These are phyloP conservation scores for Plenodomus tracheiphilus DNA, from an alignment of 2,329 filamentous ascomycete genomes.

Conservation along the genomic window DNA sequence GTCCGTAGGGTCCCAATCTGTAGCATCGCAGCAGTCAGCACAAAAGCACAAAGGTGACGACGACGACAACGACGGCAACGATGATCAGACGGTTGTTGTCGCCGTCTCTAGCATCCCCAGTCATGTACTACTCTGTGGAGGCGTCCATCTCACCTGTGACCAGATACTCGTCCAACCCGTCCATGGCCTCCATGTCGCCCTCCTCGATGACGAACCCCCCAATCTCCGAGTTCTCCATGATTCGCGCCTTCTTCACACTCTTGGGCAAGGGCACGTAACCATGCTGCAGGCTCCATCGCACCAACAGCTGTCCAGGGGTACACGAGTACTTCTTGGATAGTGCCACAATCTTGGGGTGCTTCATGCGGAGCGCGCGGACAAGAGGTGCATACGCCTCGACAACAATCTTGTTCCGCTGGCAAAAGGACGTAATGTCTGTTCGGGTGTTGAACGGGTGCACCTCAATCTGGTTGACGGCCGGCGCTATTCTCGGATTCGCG, in stretches of 20 bases:
- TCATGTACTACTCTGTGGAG: too few relatives aligned
- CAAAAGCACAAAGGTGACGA: constrained; percentile 1
- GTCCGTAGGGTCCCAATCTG: constrained; percentile 55
- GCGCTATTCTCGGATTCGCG: constrained; percentile 63
- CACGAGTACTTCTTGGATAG: constrained; percentile 70
- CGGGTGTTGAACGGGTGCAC: constrained; percentile 82
- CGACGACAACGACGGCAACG: neutral
- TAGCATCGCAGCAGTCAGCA: constrained; percentile 17
- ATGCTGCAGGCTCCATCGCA: constrained; percentile 79
- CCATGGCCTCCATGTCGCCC: constrained; percentile 66
- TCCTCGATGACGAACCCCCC: constrained; percentile 63
- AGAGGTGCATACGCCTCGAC: constrained; percentile 82
- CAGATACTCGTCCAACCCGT: constrained; percentile 70
- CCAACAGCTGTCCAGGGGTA: constrained; percentile 72
- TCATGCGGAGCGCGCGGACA: constrained; percentile 70
- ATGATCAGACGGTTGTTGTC: neutral
- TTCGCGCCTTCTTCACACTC: constrained; percentile 64
- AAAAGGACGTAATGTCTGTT: constrained; percentile 66
- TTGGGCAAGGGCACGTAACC: constrained; percentile 75
- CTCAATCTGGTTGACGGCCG: constrained; percentile 77
- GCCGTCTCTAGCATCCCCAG: neutral
- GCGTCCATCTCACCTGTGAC: constrained; percentile 64
- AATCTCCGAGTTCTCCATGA: constrained; percentile 67
- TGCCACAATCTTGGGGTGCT: constrained; percentile 63
- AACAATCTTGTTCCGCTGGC: constrained; percentile 67